Conservation (phyloP, 768 basidiomycete species). For the Dictyophora rubrovolvata region DNA sequence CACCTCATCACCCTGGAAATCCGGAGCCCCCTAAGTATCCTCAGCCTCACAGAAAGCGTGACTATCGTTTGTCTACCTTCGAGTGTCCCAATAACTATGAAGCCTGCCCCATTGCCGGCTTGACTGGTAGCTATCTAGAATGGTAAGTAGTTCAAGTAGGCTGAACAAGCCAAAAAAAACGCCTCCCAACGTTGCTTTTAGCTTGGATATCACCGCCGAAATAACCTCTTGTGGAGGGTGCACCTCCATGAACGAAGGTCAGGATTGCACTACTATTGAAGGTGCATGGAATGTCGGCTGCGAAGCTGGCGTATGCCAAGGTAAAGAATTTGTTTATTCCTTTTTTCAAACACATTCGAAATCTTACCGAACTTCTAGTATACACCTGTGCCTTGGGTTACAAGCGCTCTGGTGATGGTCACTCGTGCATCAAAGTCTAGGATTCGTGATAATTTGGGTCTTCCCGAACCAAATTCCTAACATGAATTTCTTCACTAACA, state of each 20-base stretch:
- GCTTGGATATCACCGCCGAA: constrained; percentile 49
- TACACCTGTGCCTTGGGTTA: constrained; percentile 42
- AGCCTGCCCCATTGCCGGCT: constrained; percentile 44
- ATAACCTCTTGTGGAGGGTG: constrained; percentile 74
- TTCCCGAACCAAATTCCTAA: neutral
- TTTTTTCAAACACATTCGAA: neutral
- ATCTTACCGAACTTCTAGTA: constrained; percentile 23
- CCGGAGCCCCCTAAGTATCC: constrained; percentile 19
- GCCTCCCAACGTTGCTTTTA: neutral
- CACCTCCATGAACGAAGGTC: constrained; percentile 45
- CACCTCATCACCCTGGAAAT: constrained; percentile 1
- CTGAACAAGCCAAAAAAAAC: neutral
- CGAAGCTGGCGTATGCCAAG: constrained; percentile 39
- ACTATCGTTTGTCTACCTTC: neutral
- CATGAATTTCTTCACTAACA: neutral
- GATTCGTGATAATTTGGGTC: neutral
- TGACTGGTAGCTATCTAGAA: constrained; percentile 38
- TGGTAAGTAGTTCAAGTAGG: constrained; percentile 27
- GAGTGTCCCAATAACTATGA: constrained; percentile 45
- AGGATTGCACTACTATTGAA: constrained; percentile 61
- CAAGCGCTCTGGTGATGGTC: constrained; percentile 31
- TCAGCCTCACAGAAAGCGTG: neutral
- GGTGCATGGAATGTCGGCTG: constrained; percentile 68
- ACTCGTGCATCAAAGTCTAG: constrained; percentile 32
- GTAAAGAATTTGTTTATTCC: constrained; percentile 27